Evolutionary conservation across 163 green algal genomes (phyloP).

Genomic region (Scenedesmus sp.): DNA sequence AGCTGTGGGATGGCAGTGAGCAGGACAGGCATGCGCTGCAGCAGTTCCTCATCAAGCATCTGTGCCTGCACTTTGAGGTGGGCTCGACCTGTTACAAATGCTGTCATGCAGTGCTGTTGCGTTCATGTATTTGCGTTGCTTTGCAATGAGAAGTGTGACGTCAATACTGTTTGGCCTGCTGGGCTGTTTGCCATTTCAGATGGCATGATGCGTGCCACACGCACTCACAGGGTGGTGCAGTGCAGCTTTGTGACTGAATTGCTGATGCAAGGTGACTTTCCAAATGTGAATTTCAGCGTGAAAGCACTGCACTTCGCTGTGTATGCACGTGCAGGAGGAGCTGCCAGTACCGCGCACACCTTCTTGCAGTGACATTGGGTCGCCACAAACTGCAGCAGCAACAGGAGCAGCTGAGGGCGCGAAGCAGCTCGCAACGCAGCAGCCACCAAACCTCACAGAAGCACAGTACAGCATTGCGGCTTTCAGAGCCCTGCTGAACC

Average conservation of each 20-base stretch:
- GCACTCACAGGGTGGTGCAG: no score
- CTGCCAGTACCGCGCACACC: background rate
- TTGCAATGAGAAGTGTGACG: no score
- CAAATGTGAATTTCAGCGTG: no score
- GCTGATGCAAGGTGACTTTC: no score
- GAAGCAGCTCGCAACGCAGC: background rate
- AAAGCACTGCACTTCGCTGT: background rate
- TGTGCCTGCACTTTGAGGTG: conserved; percentile 36
- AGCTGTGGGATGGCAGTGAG: conserved; percentile 28
- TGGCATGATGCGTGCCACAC: no score
- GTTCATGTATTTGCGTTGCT: no score
- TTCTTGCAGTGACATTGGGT: background rate
- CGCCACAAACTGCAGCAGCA: background rate
- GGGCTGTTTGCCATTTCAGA: no score
- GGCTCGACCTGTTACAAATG: background rate
- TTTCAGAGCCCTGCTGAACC: background rate
- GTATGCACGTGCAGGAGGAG: background rate
- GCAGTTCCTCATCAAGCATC: conserved; percentile 19
- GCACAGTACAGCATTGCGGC: background rate
- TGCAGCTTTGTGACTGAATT: no score
- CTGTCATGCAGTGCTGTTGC: background rate
- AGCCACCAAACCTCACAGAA: background rate
- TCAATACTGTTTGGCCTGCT: no score
- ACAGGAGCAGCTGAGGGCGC: background rate
- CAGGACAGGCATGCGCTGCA: conserved; percentile 32